Percentiles rank a stretch among this genome's conserved stretches.
Conservation (phyloP, 441 rosid species). For the Croton setiger region DNA sequence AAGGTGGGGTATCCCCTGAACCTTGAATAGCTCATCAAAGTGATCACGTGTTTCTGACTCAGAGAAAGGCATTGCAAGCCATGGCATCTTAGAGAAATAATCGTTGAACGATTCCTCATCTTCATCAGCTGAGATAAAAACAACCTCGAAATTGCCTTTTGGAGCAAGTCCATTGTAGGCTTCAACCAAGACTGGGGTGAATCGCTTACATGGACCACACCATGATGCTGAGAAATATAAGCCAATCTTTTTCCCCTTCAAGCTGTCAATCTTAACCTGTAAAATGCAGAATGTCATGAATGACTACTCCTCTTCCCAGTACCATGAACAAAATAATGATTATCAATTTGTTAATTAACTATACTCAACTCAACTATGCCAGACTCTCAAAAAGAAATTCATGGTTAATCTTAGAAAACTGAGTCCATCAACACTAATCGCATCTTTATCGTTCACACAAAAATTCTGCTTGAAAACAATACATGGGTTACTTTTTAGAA, state of each 20-base stretch:
- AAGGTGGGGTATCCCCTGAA: slow-evolving; percentile 63
- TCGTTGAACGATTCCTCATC: slow-evolving; percentile 47
- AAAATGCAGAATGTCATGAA: slow-evolving; percentile 1
- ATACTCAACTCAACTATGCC: background rate
- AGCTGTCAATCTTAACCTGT: slow-evolving; percentile 55
- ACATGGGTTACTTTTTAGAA: background rate
- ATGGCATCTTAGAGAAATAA: slow-evolving; percentile 72
- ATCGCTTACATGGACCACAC: slow-evolving; percentile 64
- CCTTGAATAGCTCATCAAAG: slow-evolving; percentile 44
- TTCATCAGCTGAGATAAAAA: slow-evolving; percentile 52
- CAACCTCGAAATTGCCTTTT: slow-evolving; percentile 50
- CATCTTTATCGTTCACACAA: background rate
- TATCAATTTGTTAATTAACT: background rate
- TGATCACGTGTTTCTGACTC: slow-evolving; percentile 45
- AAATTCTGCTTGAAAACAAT: background rate
- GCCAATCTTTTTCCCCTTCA: slow-evolving; percentile 67
- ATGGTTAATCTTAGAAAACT: background rate
- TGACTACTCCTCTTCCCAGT: background rate
- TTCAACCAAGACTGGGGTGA: slow-evolving; percentile 58
- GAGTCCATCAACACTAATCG: no score
- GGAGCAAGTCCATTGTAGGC: slow-evolving; percentile 45
- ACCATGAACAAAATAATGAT: background rate
- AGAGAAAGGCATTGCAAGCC: slow-evolving; percentile 72
- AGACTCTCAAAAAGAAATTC: background rate
- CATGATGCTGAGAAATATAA: slow-evolving; percentile 75